phyloP scores from a whole-genome alignment of 2,329 filamentous ascomycete species.

The Diaporthe citriasiana region DNA sequence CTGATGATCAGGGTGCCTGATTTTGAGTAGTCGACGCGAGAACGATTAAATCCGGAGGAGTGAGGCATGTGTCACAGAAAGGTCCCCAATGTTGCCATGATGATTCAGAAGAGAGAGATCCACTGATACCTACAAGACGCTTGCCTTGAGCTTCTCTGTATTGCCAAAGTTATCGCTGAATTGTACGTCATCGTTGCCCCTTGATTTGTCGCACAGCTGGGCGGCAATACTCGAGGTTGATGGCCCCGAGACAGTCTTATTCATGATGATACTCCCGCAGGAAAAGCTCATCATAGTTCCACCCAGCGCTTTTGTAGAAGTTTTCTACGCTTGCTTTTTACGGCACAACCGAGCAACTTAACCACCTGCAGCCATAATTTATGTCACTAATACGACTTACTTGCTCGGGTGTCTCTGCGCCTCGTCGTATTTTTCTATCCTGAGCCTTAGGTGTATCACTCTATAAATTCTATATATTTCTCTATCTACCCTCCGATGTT shows the following conservation, averaged over 20 bases:
- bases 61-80: background rate
- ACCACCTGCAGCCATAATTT: background rate
- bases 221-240: background rate
- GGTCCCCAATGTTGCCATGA: background rate
- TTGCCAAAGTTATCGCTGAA: background rate
- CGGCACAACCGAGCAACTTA: background rate
- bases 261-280: background rate
- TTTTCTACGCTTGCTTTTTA: background rate
- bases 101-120: background rate
- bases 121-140: background rate
- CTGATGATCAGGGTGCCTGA: background rate
- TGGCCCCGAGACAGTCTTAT: background rate
- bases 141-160: background rate
- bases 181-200: background rate
- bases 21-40: background rate
- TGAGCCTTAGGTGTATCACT: too few relatives aligned
- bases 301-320: background rate
- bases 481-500: background rate
- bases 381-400: background rate
- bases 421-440: too few relatives aligned
- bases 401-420: too few relatives aligned
- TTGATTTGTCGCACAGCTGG: background rate
- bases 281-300: background rate
- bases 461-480: too few relatives aligned
- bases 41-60: background rate